Base-by-base conservation (phyloP, 805 yeast genomes). In the Ogataea ganodermae region DNA sequence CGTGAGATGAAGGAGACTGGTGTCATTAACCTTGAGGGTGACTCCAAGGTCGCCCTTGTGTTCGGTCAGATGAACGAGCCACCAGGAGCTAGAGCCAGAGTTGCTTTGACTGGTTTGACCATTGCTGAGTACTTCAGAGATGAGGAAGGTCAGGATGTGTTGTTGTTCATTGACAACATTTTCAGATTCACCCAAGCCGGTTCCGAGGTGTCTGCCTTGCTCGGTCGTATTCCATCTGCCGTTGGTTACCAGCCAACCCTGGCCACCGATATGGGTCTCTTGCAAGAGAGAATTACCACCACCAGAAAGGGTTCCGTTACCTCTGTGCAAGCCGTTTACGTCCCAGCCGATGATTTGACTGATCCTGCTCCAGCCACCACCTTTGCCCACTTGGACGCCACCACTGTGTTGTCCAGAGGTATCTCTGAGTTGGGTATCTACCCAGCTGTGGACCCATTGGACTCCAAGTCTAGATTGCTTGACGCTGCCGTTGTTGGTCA, bases 41-140 rank as follows among this genome's bases (percentile, higher is more conserved):
- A 94, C 67, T 94, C 99, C 70, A 94, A 94, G 86, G 99, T 94
- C 79, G 95, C 98, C 63, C 83, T 92, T 70, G 99, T 92, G 57
- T 92, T 92, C 83, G 99, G 99, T 76, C 99, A 94, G 83, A 92
- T 92, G 99, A 92, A 92, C 84, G 99, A 92, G 84, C 99, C 99
- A 71, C 99, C 99, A 65, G 99, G 99, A 80, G 99, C 99, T 69
- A 91, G 99, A 86, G 97, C 99, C 69, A 92, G 99, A 84, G 98
- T 94, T 74, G 99, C 99, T 67, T 81, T 92, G 74, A 94, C 99
- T 65, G 99, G 99, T 86, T 85, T 92, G 76, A 92, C 99, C 78
- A 90, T 92, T 74, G 99, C 99, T 68, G 99, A 92, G 83, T 92
- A 94, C 84, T 92, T 92, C 94, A 94, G 99, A 90, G 99, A 92